A percentile compares a stretch with the other conserved stretches of the same genome.
Evolutionary conservation across 192 early-diverging fungal species (phyloP).

Genomic region (Coemansia sp.): DNA sequence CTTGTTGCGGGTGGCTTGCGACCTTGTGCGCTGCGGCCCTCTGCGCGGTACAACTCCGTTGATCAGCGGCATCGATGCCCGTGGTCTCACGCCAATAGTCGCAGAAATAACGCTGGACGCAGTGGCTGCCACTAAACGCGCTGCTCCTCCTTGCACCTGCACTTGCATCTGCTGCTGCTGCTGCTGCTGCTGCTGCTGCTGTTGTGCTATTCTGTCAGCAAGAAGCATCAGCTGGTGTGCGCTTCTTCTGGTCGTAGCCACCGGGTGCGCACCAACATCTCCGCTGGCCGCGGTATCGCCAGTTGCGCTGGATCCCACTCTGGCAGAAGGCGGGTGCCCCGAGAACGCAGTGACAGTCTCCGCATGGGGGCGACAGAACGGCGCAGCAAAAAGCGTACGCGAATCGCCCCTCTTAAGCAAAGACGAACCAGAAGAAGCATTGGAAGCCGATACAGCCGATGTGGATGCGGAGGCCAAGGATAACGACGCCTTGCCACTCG

Average conservation of each 20-base stretch:
- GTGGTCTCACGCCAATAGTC: constrained; percentile 29
- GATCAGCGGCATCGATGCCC: constrained; percentile 52
- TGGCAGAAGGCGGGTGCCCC: neutral
- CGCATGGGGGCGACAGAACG: constrained; percentile 17
- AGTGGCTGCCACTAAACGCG: neutral
- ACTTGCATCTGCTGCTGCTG: constrained; percentile 4
- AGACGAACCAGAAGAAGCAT: neutral
- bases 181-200: constrained; percentile 22
- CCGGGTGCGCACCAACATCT: neutral
- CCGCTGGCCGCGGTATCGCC: neutral
- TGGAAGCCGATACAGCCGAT: no score
- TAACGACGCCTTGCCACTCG: neutral
- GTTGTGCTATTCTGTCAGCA: neutral
- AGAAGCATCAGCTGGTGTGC: constrained; percentile 14
- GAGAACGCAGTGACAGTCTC: constrained; percentile 16
- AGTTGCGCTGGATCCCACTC: neutral
- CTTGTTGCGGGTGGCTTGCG: constrained; percentile 18
- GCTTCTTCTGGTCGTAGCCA: constrained; percentile 1
- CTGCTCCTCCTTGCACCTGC: neutral
- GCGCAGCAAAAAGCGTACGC: constrained; percentile 41
- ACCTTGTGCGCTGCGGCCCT: constrained; percentile 37
- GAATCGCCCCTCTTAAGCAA: constrained; percentile 32
- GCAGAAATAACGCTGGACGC: neutral
- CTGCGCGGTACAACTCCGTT: constrained; percentile 14
- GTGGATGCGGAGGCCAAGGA: no score